Evolutionary conservation across 371 early-diverging fungal species (phyloP), one percentile per base, ranked within the genome.

Genomic region (Coemansia sp.): DNA sequence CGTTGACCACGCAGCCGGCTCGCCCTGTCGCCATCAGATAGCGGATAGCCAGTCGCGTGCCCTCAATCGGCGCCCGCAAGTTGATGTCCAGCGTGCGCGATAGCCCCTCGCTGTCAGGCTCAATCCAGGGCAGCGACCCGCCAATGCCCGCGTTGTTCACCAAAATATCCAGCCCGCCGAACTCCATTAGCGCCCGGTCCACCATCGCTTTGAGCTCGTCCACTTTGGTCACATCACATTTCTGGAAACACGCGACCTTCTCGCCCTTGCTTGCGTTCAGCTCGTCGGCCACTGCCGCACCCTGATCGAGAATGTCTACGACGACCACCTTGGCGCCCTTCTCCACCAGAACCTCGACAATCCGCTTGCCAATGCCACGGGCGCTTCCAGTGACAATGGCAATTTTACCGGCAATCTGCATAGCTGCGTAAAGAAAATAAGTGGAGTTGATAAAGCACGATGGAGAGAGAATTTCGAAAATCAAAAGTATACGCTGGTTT

Each of bases 1-100:
- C 86, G 69, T 89, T 92, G 62, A 93, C 77, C 7, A 93, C 81
- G 20, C 88, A 86, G 10, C 91, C 91, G 2, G 79, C 74, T 6
- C 65, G 75, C 1, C 78, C 66, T 14, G 69, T 65, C 52, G 69
- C 61, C 26, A 77, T 33, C 67, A 90, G 82, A 50, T 85, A 78
- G 40, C 82, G 76, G 47, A 91, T 78, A 0, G 88, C 91, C 16
- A 90, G 62, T 4, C 88, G 66, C 5, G 86, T 82, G 38, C 84
- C 87, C 26, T 86, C 80, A 49, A 92, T 84, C 6, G 90, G 85
- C 33, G 86, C 84, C 3, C 77, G 82, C 1, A 88, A 65, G 77
- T 92, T 89, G 48, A 89, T 80, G 55, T 87, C 80, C 12, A 92
- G 83, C 5, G 71, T 75, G 31, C 63, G 69, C 61, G 76, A 78